Conservation (phyloP, 805 yeast species). For the Wickerhamiella nectarea region DNA sequence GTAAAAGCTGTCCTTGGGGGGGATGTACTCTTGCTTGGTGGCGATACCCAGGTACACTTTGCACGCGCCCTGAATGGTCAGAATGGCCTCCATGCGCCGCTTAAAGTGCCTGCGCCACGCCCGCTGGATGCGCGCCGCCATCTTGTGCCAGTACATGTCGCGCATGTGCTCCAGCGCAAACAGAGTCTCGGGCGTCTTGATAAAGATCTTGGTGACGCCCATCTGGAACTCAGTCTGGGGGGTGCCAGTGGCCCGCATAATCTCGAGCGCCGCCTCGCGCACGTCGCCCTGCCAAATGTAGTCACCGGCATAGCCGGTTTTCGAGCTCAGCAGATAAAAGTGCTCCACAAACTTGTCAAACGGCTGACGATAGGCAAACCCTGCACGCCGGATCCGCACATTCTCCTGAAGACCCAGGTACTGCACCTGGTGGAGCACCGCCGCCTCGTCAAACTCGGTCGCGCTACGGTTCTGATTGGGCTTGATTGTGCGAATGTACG, state of each 20-base stretch:
- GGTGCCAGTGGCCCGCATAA: constrained; percentile 48
- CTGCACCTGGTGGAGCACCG: constrained; percentile 89
- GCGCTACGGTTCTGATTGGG: constrained; percentile 92
- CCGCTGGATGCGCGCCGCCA: constrained; percentile 95
- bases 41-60: constrained; percentile 76
- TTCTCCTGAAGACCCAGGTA: constrained; percentile 93
- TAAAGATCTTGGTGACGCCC: constrained; percentile 85
- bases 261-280: constrained; percentile 39
- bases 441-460: constrained; percentile 71
- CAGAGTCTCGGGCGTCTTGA: constrained; percentile 91
- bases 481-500: constrained; percentile 93
- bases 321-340: constrained; percentile 72
- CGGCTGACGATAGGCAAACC: constrained; percentile 94
- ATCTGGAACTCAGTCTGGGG: constrained; percentile 75
- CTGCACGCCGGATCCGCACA: constrained; percentile 95
- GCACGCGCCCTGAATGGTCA: constrained; percentile 62
- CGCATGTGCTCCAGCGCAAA: constrained; percentile 93
- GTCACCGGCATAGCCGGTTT: constrained; percentile 86
- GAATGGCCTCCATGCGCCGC: constrained; percentile 77
- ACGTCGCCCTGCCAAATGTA: constrained; percentile 51
- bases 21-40: constrained; percentile 48
- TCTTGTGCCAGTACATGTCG: constrained; percentile 93
- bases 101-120: constrained; percentile 83
- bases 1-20: constrained; percentile 26
- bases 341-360: constrained; percentile 93